Base-by-base conservation (phyloP, 192 early-diverging fungal species). In the Radiomyces spectabilis region DNA sequence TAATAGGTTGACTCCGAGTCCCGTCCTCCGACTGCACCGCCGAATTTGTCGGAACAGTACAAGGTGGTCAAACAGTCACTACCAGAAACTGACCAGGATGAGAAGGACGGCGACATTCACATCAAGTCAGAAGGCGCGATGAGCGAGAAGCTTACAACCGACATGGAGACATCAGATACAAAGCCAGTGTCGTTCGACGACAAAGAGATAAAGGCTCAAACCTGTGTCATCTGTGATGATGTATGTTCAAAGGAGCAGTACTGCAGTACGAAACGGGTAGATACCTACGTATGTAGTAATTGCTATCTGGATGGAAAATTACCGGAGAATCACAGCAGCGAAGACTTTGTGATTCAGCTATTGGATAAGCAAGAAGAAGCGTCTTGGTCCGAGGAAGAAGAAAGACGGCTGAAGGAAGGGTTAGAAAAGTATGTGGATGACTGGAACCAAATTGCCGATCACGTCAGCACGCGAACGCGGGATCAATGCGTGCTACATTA, bases 401-500 rank as follows among this genome's bases (percentile, higher is more conserved):
- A 81, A 15, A 65, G 95, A 29, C 71, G 92, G 29, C 70, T 99
- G 33, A 64, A 98, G 42, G 97, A 99, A 78, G 97, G 86, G 2
- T 59, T 99, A 22, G 97, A 97, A 57, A 80, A 97, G 79, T 95
- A 77, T 75, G 84, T 91, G 30, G 85, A 93, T 37, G 89, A 97
- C 65, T 99, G 97, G 97, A 79, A 80, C 60, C 74, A 76, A 25
- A 84, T 99, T 57, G 83, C 95, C 12, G 85, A 91, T 31, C 94
- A 98, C 57, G 93, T 99, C 9, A 89, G 91, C 0, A 92, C 88
- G 3, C 73, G 86, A 34, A 85, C 86, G 9, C 86, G 89, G 41
- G 92, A 95, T 48, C 85, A 94, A 57, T 99, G 97, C 63, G 82
- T 99, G 13, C 64, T 92, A 40, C 83, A 90, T 33, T 99, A 98